Evolutionary conservation across 345 rosid genomes (phyloP).

Genomic region (Anastatica hierochuntica): DNA sequence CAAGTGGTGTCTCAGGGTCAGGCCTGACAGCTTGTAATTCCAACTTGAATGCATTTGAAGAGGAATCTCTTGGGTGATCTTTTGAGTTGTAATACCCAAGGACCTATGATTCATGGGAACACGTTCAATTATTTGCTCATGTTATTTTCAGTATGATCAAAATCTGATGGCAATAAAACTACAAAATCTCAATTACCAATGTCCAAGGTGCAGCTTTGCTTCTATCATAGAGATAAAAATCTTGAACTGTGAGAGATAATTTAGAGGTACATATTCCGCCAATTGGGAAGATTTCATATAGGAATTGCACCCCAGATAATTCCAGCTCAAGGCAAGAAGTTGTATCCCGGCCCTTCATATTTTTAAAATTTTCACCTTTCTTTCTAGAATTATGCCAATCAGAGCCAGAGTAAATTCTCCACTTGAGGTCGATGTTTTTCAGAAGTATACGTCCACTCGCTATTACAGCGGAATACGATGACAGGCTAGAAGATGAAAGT

Average conservation of each 20-base stretch:
- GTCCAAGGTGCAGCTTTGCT: slow-evolving; percentile 75
- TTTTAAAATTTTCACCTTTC: slow-evolving; percentile 19
- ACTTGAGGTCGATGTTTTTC: slow-evolving; percentile 50
- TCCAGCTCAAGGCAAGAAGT: slow-evolving; percentile 56
- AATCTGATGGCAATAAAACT: background rate
- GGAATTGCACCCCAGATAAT: slow-evolving; percentile 51
- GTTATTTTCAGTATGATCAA: slow-evolving; percentile 1
- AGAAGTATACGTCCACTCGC: slow-evolving; percentile 51
- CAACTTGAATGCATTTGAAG: slow-evolving; percentile 71
- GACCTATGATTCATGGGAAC: slow-evolving; percentile 39
- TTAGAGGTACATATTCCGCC: slow-evolving; percentile 56
- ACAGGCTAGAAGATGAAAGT: slow-evolving; percentile 21
- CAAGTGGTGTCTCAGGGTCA: slow-evolving; percentile 75
- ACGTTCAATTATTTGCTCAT: slow-evolving; percentile 4
- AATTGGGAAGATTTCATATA: slow-evolving; percentile 48
- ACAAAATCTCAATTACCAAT: slow-evolving; percentile 42
- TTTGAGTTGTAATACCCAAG: slow-evolving; percentile 67
- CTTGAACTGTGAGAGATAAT: slow-evolving; percentile 54
- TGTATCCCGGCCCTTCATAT: slow-evolving; percentile 43
- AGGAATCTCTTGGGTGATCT: slow-evolving; percentile 80
- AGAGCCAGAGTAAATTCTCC: slow-evolving; percentile 79
- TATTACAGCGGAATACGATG: slow-evolving; percentile 31
- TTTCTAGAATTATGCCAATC: slow-evolving; percentile 51
- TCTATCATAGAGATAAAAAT: slow-evolving; percentile 63
- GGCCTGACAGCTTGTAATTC: slow-evolving; percentile 87